These are phyloP conservation scores for Peronospora tabacina DNA, from an alignment of 352 stramenopile genomes.

Conservation along the genomic window DNA sequence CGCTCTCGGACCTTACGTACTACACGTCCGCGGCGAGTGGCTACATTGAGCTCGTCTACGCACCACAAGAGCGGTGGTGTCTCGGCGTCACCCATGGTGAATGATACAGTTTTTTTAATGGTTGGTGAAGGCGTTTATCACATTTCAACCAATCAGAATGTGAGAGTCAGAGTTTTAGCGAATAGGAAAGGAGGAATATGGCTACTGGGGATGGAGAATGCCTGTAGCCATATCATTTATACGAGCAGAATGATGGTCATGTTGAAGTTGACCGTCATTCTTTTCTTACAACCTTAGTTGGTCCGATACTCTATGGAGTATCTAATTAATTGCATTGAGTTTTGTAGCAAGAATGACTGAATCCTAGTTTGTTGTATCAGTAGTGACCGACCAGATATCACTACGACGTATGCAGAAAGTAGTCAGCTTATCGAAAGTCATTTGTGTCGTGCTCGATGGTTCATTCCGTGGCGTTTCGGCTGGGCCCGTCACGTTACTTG, in stretches of 20 bases:
- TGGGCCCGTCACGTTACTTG: constrained; percentile 13
- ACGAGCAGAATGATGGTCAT: too few species aligned
- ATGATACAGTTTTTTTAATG: constrained; percentile 4
- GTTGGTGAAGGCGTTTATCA: constrained; percentile 7
- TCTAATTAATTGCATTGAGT: too few species aligned
- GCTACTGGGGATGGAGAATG: background rate
- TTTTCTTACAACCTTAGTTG: background rate
- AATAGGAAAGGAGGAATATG: background rate
- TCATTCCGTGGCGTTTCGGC: constrained; percentile 6
- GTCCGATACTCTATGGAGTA: too few species aligned
- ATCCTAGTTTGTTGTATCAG: too few species aligned
- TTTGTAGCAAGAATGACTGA: too few species aligned
- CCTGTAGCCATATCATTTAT: too few species aligned
- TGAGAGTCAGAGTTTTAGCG: background rate
- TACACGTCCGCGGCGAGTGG: constrained; percentile 71
- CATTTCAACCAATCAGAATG: constrained; percentile 1
- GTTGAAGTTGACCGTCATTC: background rate
- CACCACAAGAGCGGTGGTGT: constrained; percentile 52
- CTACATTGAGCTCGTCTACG: constrained; percentile 69
- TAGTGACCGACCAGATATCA: constrained; percentile 6
- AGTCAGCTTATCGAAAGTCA: background rate
- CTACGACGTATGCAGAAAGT: constrained; percentile 4
- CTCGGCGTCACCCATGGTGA: constrained; percentile 9
- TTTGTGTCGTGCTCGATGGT: background rate
- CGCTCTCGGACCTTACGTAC: constrained; percentile 79